Conservation (phyloP, 176 grass and related monocot species). For the Chrysopogon serrulatus region DNA sequence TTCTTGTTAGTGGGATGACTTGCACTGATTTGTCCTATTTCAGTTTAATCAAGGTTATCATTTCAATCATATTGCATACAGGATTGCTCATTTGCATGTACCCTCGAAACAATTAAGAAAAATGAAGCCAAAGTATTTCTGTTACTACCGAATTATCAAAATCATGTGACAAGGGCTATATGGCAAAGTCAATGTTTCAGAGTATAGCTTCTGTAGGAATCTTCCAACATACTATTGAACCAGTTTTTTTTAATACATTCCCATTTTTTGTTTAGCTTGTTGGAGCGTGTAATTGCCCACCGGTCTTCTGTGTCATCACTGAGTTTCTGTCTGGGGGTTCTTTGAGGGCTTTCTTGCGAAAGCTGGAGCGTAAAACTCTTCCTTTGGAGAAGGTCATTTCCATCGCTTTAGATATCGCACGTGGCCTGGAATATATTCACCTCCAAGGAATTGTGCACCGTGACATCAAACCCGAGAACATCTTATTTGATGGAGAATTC, state of each 20-base stretch:
- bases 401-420: conserved; percentile 65
- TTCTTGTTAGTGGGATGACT: neutral
- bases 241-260: neutral
- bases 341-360: conserved; percentile 79
- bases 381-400: conserved; percentile 62
- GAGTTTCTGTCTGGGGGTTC: conserved; percentile 84
- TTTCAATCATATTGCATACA: neutral
- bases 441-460: conserved; percentile 85
- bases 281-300: conserved; percentile 69
- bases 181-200: neutral
- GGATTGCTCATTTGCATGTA: neutral
- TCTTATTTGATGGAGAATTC: conserved; percentile 80
- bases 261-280: conserved; percentile 52
- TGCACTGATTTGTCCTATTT: neutral
- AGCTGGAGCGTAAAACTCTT: conserved; percentile 53
- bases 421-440: conserved; percentile 89
- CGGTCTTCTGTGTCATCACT: conserved; percentile 88
- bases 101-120: neutral
- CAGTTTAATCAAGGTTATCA: neutral
- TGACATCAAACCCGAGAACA: conserved; percentile 97
- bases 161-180: neutral
- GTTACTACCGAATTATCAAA: neutral
- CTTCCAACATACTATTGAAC: neutral
- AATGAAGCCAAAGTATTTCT: neutral
- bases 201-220: neutral